A percentile compares a stretch with the other conserved stretches of the same genome.
Evolutionary conservation across 805 yeast genomes (phyloP).

Genomic region (Ogataea nakhonphanomensis): DNA sequence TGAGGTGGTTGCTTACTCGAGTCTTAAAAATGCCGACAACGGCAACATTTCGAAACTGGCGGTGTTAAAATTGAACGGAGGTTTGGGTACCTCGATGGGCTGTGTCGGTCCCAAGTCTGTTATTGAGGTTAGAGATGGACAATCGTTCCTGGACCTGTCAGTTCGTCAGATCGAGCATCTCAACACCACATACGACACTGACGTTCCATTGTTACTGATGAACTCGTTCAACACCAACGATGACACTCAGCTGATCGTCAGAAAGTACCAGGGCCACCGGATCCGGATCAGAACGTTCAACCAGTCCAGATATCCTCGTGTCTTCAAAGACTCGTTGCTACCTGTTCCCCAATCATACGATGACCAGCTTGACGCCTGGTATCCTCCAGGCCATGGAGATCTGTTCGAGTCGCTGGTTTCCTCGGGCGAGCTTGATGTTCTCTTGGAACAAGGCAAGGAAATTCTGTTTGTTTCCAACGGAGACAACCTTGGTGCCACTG

Average conservation of each 20-base stretch:
- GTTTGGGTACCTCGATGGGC: constrained; percentile 98
- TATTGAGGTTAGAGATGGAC: constrained; percentile 98
- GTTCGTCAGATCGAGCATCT: constrained; percentile 96
- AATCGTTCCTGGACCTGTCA: constrained; percentile 90
- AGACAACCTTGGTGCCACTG: constrained; percentile 98
- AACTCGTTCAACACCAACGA: constrained; percentile 97
- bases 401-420: constrained; percentile 84
- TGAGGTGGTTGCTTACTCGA: constrained; percentile 80
- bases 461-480: constrained; percentile 94
- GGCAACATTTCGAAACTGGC: constrained; percentile 77
- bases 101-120: constrained; percentile 99
- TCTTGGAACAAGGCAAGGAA: constrained; percentile 92
- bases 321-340: constrained; percentile 88
- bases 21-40: constrained; percentile 40
- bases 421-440: constrained; percentile 87
- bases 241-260: constrained; percentile 92
- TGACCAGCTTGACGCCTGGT: constrained; percentile 85
- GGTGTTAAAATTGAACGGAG: constrained; percentile 95
- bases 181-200: constrained; percentile 84
- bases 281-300: constrained; percentile 93
- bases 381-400: constrained; percentile 99
- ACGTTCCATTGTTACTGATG: constrained; percentile 95
- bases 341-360: constrained; percentile 83
- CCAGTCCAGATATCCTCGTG: constrained; percentile 97
- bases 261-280: constrained; percentile 95